Evolutionary conservation across 331 rosid genomes (phyloP).

Genomic region (Pyracantha coccinea): DNA sequence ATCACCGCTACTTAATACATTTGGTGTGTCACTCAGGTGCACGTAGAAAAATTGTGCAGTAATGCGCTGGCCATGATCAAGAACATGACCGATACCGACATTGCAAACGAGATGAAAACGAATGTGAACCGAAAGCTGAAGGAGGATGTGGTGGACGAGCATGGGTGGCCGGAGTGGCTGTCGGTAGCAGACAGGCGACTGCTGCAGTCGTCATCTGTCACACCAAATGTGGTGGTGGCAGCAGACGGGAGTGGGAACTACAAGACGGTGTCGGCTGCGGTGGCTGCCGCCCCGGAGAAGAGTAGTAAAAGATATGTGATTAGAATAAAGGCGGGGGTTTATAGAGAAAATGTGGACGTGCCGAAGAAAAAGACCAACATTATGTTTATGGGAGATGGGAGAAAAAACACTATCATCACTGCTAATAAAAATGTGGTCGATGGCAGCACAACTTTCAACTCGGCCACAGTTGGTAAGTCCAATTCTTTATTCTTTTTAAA

Average conservation of each 20-base stretch:
- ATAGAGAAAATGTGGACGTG: slow-evolving; percentile 72
- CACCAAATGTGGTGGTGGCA: slow-evolving; percentile 64
- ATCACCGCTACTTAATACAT: background rate
- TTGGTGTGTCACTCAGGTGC: background rate
- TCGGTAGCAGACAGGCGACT: slow-evolving; percentile 51
- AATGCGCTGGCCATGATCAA: slow-evolving; percentile 71
- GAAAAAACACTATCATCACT: slow-evolving; percentile 54
- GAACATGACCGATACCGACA: slow-evolving; percentile 69
- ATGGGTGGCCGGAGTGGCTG: slow-evolving; percentile 75
- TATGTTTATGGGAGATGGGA: slow-evolving; percentile 81
- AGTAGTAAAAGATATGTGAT: slow-evolving; percentile 53
- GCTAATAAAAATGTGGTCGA: slow-evolving; percentile 67
- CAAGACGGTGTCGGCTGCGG: slow-evolving; percentile 64
- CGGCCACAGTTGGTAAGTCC: slow-evolving; percentile 80
- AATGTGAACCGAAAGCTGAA: slow-evolving; percentile 22
- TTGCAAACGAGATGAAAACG: slow-evolving; percentile 25
- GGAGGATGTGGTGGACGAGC: slow-evolving; percentile 9
- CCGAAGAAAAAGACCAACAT: slow-evolving; percentile 56
- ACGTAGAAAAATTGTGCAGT: slow-evolving; percentile 63
- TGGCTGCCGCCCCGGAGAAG: slow-evolving; percentile 58
- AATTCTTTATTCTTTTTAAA: background rate
- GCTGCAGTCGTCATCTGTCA: slow-evolving; percentile 39
- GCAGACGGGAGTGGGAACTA: slow-evolving; percentile 73
- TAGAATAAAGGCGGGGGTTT: slow-evolving; percentile 64
- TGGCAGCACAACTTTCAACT: slow-evolving; percentile 85